Conservation (phyloP, 805 yeast species). For the Martiniozyma abietophila region DNA sequence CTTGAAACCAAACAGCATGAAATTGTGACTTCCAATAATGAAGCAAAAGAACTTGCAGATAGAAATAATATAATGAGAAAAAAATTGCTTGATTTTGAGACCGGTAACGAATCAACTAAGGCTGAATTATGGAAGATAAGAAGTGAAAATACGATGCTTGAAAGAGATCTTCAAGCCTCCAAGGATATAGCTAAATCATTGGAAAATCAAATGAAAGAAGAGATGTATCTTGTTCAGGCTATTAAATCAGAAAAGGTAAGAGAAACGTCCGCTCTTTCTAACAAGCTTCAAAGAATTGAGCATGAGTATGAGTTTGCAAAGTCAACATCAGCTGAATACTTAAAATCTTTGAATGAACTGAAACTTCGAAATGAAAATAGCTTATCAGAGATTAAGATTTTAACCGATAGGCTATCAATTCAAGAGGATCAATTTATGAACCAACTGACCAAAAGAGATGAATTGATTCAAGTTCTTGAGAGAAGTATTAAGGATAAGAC, state of each 20-base stretch:
- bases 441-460: conserved; percentile 55
- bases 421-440: conserved; percentile 43
- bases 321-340: conserved; percentile 24
- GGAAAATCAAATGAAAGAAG: conserved; percentile 26
- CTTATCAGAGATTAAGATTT: conserved; percentile 34
- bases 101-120: conserved; percentile 24
- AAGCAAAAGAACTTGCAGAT: conserved; percentile 31
- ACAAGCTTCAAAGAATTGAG: conserved; percentile 28
- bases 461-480: conserved; percentile 48
- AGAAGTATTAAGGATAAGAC: conserved; percentile 42
- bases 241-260: conserved; percentile 23
- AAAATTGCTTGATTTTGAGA: conserved; percentile 29
- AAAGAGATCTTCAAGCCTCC: conserved; percentile 25
- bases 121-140: conserved; percentile 21
- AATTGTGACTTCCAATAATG: conserved; percentile 29
- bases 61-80: conserved; percentile 34
- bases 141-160: conserved; percentile 20
- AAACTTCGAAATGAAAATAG: conserved; percentile 34
- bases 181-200: conserved; percentile 28
- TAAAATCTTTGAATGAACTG: conserved; percentile 28
- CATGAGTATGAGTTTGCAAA: conserved; percentile 24
- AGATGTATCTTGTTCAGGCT: conserved; percentile 20
- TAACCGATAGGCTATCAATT: conserved; percentile 34
- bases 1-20: conserved; percentile 30
- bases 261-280: conserved; percentile 25